Conservation (phyloP, 768 basidiomycete species). For the Boletellus sp. region DNA sequence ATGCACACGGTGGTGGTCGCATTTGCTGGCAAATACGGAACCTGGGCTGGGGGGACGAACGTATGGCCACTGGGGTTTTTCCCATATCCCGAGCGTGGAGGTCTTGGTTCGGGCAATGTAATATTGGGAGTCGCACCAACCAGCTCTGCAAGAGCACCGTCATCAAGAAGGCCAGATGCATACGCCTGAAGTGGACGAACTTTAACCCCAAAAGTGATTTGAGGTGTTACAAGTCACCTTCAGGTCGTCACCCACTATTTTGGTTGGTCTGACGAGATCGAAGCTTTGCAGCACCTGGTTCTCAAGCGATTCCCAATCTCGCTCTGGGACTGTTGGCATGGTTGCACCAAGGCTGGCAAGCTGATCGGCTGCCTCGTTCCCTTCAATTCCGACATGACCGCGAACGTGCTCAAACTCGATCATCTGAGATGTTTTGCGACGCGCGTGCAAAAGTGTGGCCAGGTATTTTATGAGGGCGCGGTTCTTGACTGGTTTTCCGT, state of each 20-base stretch:
- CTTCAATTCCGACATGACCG: slow-evolving; percentile 72
- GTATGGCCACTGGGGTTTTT: not conserved
- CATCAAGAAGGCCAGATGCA: slow-evolving; percentile 35
- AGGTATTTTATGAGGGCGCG: slow-evolving; percentile 67
- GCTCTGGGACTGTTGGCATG: slow-evolving; percentile 41
- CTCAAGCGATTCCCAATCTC: slow-evolving; percentile 51
- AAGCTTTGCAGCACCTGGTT: slow-evolving; percentile 10
- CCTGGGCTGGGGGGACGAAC: not conserved
- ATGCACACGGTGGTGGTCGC: not conserved
- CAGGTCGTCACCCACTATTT: slow-evolving; percentile 5
- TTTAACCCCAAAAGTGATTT: slow-evolving; percentile 6
- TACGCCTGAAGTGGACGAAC: slow-evolving; percentile 22
- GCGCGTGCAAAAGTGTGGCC: slow-evolving; percentile 53
- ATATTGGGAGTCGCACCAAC: not conserved
- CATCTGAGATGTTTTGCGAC: slow-evolving; percentile 47
- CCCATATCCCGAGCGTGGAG: not conserved
- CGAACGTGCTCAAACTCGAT: slow-evolving; percentile 70
- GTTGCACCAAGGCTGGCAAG: slow-evolving; percentile 60
- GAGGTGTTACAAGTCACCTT: slow-evolving; percentile 17
- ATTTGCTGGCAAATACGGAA: not conserved
- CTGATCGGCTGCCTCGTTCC: slow-evolving; percentile 85
- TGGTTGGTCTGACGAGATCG: slow-evolving; percentile 1
- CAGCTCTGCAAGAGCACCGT: slow-evolving; percentile 31
- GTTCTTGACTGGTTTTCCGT: slow-evolving; percentile 68
- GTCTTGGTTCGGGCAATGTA: not conserved